Evolutionary conservation across 805 yeast genomes (phyloP), one percentile per base, ranked within the genome.

Genomic region (Yarrowia hollandica): DNA sequence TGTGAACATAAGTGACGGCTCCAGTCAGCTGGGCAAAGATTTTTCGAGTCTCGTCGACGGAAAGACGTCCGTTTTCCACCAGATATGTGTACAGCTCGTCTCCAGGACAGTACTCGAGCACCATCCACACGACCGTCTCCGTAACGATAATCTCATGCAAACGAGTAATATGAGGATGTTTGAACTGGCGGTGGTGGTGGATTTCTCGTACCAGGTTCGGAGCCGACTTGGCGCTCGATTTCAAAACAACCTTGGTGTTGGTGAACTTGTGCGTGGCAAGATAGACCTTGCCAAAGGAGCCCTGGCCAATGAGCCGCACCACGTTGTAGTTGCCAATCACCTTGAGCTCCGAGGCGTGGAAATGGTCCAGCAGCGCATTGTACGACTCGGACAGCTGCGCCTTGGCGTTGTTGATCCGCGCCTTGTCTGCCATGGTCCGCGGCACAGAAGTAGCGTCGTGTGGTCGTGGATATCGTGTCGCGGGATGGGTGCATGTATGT

Each of bases 131-230:
- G 62, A 79, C 79, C 2, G 80, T 79, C 62, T 90, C 96, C 0
- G 96, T 84, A 42, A 88, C 83, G 31, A 91, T 83, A 30, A 90
- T 85, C 69, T 92, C 99, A 69, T 89, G 92, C 11, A 92, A 77
- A 61, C 84, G 81, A 4, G 96, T 88, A 50, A 92, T 88, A 67
- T 90, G 83, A 5, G 90, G 89, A 69, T 90, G 96, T 33, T 79
- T 79, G 64, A 94, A 82, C 67, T 89, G 94, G 54, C 89, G 78
- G 66, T 91, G 91, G 69, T 90, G 94, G 68, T 87, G 90, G 26
- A 89, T 89, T 66, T 92, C 99, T 59, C 97, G 75, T 34, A 91
- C 96, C 19, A 92, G 79, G 67, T 91, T 90, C 28, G 95, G 90
- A 68, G 89, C 96, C 46, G 80, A 81, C 61, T 84, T 82, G 8